Conservation (phyloP, 345 rosid genomes). For the Pistacia integerrima region DNA sequence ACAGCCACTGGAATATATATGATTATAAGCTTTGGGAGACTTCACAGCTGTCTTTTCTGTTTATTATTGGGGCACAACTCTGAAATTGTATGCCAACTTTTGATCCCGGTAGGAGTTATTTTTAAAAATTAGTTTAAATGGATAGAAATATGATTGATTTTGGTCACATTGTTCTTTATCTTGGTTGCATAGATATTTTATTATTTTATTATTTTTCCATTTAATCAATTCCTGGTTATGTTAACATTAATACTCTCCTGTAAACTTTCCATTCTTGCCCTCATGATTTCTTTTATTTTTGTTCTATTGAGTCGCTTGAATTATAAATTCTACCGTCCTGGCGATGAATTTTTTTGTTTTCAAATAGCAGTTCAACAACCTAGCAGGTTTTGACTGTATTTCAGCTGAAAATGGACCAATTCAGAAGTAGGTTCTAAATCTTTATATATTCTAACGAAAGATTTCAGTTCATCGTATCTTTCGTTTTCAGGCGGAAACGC, state of each 20-base stretch:
- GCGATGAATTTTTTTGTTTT: too few relatives aligned
- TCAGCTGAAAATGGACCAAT: background rate
- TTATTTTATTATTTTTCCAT: background rate
- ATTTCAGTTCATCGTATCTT: too few relatives aligned
- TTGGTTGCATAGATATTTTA: background rate
- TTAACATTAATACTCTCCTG: conserved; percentile 4
- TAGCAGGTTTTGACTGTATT: background rate
- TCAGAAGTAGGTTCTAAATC: background rate
- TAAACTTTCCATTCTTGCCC: background rate
- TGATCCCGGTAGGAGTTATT: background rate
- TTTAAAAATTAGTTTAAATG: background rate
- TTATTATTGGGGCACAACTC: background rate
- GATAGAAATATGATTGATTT: conserved; percentile 3
- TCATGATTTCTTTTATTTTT: background rate
- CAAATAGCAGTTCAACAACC: background rate
- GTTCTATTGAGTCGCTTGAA: background rate
- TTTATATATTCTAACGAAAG: background rate
- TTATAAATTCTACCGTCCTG: too few relatives aligned
- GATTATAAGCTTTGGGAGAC: background rate
- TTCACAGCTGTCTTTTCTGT: background rate
- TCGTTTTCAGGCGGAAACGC: background rate
- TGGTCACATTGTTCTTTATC: conserved; percentile 12
- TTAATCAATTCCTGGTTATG: background rate
- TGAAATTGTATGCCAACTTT: background rate
- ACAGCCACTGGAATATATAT: background rate